These are phyloP conservation scores for Hypholoma sublateritium DNA, from an alignment of 768 basidiomycete species.

Conservation along the genomic window DNA sequence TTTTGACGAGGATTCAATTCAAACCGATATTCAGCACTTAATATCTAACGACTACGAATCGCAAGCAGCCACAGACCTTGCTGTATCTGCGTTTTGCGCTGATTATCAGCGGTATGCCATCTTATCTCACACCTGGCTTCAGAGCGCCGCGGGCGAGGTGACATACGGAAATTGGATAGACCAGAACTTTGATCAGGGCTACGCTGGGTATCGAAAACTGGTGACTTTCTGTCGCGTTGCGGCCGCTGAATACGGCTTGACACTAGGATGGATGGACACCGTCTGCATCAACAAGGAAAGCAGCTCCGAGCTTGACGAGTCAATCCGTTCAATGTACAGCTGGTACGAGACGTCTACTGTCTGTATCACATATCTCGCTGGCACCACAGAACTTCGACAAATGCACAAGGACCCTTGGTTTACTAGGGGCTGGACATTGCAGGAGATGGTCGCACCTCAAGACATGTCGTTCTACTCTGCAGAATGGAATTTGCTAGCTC, in stretches of 20 bases:
- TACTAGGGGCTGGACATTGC: neutral
- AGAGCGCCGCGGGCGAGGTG: neutral
- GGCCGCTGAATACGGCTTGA: neutral
- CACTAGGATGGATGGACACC: neutral
- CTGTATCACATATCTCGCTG: neutral
- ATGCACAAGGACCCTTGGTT: neutral
- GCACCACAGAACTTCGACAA: neutral
- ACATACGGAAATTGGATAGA: neutral
- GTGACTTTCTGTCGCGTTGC: neutral
- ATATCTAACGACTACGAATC: too few species aligned
- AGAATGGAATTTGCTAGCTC: neutral
- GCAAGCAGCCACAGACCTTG: too few species aligned
- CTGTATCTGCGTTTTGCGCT: too few species aligned
- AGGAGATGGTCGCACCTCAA: neutral
- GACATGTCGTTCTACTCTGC: neutral
- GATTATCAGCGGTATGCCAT: neutral
- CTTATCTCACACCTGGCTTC: neutral
- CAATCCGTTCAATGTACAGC: neutral
- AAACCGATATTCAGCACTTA: too few species aligned
- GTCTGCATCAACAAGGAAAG: neutral
- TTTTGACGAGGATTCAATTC: too few species aligned
- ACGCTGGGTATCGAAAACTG: neutral
- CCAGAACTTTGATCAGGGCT: neutral
- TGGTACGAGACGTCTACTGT: neutral
- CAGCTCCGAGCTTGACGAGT: neutral